Evolutionary conservation across 2,329 filamentous ascomycete genomes (phyloP).

Genomic region (Ceratocystis colombiana): DNA sequence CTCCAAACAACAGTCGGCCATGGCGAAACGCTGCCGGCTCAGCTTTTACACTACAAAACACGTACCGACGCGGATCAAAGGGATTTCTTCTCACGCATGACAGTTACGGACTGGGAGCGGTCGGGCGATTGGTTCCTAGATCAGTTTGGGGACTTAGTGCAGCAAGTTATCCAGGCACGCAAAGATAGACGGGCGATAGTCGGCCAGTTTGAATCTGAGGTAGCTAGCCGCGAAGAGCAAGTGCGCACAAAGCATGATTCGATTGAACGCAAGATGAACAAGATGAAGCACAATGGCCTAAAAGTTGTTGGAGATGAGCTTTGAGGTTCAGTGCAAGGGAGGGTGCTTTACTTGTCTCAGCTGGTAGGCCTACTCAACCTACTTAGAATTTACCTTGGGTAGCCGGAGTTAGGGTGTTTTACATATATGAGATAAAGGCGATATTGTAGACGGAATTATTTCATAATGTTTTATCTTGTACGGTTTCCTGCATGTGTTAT

Average conservation of each 20-base stretch:
- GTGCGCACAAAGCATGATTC: constrained; percentile 44
- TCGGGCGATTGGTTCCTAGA: constrained; percentile 51
- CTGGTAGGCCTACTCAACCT: background rate
- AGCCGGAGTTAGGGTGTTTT: constrained; percentile 5
- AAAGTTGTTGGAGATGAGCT: constrained; percentile 38
- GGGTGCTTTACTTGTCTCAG: background rate
- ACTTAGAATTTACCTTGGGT: background rate
- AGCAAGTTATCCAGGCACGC: constrained; percentile 40
- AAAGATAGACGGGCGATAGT: constrained; percentile 42
- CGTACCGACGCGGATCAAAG: constrained; percentile 40
- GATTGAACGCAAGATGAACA: constrained; percentile 46
- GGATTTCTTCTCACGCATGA: constrained; percentile 44
- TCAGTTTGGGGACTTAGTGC: constrained; percentile 43
- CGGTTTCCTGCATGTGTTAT: background rate
- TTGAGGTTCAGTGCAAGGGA: background rate
- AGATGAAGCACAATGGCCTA: constrained; percentile 48
- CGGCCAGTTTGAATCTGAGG: constrained; percentile 45
- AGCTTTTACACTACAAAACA: constrained; percentile 42
- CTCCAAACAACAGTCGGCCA: constrained; percentile 32
- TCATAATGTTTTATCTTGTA: background rate
- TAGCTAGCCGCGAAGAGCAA: constrained; percentile 44
- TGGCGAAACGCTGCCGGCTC: constrained; percentile 39
- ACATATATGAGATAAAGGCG: background rate
- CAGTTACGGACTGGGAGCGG: constrained; percentile 48
- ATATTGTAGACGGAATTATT: background rate